These are phyloP conservation scores for Helicostylum pulchrum DNA, from an alignment of 192 early-diverging fungal species.

Conservation along the genomic window DNA sequence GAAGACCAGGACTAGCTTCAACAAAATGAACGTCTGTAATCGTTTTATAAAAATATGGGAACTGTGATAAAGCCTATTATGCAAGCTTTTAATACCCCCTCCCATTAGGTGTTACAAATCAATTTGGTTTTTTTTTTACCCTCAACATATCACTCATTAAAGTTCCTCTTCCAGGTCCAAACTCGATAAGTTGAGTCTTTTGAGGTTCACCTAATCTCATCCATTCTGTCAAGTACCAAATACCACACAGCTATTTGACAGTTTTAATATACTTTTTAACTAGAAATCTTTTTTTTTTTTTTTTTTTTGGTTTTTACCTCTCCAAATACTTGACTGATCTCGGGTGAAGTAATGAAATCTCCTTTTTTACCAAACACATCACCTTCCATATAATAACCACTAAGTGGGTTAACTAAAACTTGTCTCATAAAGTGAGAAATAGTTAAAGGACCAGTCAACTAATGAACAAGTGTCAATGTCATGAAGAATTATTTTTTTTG, in stretches of 20 bases:
- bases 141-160: conserved; percentile 90
- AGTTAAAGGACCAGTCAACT: conserved; percentile 70
- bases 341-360: conserved; percentile 96
- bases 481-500: background rate
- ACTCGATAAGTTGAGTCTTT: conserved; percentile 62
- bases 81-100: background rate
- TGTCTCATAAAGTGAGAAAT: conserved; percentile 86
- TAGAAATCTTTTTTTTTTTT: background rate
- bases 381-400: conserved; percentile 91
- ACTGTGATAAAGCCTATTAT: conserved; percentile 56
- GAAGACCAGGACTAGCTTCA: conserved; percentile 79
- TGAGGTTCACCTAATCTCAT: conserved; percentile 59
- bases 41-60: conserved; percentile 59
- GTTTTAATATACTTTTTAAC: background rate
- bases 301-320: conserved; percentile 52
- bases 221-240: conserved; percentile 91
- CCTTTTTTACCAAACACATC: conserved; percentile 89
- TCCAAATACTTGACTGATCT: conserved; percentile 98
- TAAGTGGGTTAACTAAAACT: conserved; percentile 80
- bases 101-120: too few relatives aligned
- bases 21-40: conserved; percentile 75
- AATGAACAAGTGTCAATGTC: conserved; percentile 4
- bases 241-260: conserved; percentile 60
- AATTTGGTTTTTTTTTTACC: conserved; percentile 33
- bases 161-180: conserved; percentile 94